Evolutionary conservation across 139 green algal species (phyloP).

Genomic region (Chlamydomonas sphaeroides): DNA sequence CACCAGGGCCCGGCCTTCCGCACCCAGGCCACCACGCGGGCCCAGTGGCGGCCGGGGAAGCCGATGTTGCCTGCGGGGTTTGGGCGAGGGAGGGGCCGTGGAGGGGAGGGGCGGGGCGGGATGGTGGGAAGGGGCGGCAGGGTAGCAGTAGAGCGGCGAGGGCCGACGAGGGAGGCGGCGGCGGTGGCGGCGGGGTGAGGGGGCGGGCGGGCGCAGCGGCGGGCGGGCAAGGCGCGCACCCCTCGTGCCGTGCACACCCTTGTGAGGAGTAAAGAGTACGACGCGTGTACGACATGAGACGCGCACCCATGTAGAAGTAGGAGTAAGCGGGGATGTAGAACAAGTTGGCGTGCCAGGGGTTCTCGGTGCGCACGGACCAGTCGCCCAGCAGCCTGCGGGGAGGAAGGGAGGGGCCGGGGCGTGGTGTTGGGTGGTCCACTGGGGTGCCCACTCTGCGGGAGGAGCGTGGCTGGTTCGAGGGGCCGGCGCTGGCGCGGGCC

Average conservation of each 20-base stretch:
- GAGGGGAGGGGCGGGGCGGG: not conserved
- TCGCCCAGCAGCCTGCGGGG: not conserved
- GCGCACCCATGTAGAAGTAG: constrained; percentile 8
- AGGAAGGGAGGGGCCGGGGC: too few species aligned
- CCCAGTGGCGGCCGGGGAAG: not conserved
- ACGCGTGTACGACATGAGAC: too few species aligned
- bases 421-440: too few species aligned
- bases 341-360: constrained; percentile 23
- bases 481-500: too few species aligned
- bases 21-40: not conserved
- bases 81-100: too few species aligned
- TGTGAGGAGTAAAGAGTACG: too few species aligned
- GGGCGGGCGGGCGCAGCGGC: too few species aligned
- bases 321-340: constrained; percentile 7
- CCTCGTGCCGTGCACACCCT: too few species aligned
- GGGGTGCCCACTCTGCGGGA: too few species aligned
- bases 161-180: not conserved
- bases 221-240: too few species aligned
- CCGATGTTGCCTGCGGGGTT: constrained; percentile 20
- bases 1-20: not conserved
- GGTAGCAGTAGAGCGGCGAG: too few species aligned
- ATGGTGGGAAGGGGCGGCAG: not conserved
- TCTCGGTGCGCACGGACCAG: not conserved
- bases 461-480: too few species aligned
- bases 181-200: not conserved